Percentiles rank a stretch among this genome's conserved stretches.
phyloP scores from a whole-genome alignment of 2,329 filamentous ascomycete genomes.

The Fusarium bulbicola region DNA sequence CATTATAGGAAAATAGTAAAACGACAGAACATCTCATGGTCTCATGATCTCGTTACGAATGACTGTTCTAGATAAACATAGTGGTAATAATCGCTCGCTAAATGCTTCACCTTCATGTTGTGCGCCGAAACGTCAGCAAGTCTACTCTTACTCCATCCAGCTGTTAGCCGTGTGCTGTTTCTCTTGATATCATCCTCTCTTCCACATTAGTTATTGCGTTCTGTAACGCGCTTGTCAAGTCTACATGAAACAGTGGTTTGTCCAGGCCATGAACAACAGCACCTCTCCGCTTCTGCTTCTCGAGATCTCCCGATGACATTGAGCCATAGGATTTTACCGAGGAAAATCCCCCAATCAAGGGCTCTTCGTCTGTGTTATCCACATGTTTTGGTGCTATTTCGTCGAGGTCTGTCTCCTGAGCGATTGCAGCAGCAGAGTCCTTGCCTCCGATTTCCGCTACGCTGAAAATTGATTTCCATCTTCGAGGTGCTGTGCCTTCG shows the following conservation, averaged over 20 bases:
- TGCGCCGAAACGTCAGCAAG: background rate
- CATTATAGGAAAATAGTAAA: background rate
- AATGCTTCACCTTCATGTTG: background rate
- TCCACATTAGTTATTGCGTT: constrained; percentile 85
- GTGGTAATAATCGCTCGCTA: constrained; percentile 4
- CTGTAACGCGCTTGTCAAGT: constrained; percentile 88
- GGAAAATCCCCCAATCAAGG: constrained; percentile 41
- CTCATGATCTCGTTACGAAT: background rate
- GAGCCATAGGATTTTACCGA: constrained; percentile 16
- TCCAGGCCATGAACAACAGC: constrained; percentile 87
- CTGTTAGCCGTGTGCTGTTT: background rate
- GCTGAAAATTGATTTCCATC: constrained; percentile 96
- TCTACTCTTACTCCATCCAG: background rate
- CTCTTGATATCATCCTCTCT: constrained; percentile 53
- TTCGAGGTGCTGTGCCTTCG: constrained; percentile 59
- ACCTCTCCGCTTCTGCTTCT: constrained; percentile 57
- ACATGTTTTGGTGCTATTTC: constrained; percentile 44
- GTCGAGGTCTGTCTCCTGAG: constrained; percentile 68
- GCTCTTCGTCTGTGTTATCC: constrained; percentile 47
- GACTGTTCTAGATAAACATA: background rate
- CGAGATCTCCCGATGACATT: constrained; percentile 40
- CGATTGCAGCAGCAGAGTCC: constrained; percentile 73
- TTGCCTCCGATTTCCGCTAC: constrained; percentile 85
- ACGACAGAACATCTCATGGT: background rate
- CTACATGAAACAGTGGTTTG: constrained; percentile 91